phyloP scores from a whole-genome alignment of 202 grass and related monocot genomes.

The Carex arenaria region DNA sequence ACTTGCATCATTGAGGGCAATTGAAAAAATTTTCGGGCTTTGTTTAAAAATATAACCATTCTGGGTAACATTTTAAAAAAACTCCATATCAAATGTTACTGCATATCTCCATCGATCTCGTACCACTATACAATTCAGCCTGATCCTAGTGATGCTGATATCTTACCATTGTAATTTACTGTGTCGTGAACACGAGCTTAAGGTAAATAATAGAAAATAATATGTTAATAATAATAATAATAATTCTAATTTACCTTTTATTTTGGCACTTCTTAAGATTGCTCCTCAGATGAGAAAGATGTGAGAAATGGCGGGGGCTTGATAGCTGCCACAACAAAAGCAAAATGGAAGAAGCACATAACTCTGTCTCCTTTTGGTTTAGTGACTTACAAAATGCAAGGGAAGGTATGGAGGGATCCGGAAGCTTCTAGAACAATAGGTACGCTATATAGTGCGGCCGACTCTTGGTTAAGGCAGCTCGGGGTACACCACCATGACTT shows the following conservation, averaged over 20 bases:
- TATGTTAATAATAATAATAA: neutral
- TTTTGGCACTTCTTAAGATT: conserved; percentile 5
- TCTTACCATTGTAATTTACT: neutral
- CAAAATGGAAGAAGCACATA: neutral
- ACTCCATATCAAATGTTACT: neutral
- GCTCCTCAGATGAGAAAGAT: conserved; percentile 2
- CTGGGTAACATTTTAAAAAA: neutral
- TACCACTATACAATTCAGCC: neutral
- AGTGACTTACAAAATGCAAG: conserved; percentile 48
- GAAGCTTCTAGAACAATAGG: conserved; percentile 11
- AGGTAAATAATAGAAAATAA: neutral
- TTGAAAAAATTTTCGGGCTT: neutral
- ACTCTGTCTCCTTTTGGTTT: conserved; percentile 52
- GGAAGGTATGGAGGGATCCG: conserved; percentile 39
- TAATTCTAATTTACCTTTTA: neutral
- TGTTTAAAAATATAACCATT: neutral
- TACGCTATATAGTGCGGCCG: conserved; percentile 34
- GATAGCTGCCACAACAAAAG: neutral
- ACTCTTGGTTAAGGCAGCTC: conserved; percentile 77
- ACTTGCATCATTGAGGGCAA: neutral
- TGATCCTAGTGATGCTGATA: neutral
- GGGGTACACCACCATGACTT: conserved; percentile 64
- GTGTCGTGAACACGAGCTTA: neutral
- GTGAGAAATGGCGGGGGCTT: neutral
- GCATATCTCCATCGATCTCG: neutral